Base-by-base conservation (phyloP, 805 yeast genomes). In the Candida koratica region DNA sequence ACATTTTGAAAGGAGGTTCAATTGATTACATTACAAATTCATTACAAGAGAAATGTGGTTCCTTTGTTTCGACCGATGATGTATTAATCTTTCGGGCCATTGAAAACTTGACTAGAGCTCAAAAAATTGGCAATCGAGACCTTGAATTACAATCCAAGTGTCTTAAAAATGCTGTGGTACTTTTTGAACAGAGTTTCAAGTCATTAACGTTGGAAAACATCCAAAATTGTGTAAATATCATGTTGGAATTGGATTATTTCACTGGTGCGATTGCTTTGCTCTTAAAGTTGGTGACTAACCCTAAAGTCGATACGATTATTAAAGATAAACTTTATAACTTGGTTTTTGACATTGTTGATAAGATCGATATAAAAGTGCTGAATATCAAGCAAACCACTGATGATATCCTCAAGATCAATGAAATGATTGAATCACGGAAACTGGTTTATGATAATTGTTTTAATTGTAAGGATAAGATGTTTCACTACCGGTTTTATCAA, bases 1-100 rank as follows among this genome's bases (percentile, higher is more conserved):
- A 84, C 46, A 88, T 93, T 39, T 71, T 85, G 25, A 78, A 84
- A 45, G 97, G 98, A n/a, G 90, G 86, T 4, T 84, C 95, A 0
- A 90, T 93, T 29, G 97, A 90, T 54, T 69, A 82, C 39, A 85
- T 90, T 34, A 95, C 97, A 1, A 79, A 81, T 23, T 79, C 89
- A 1, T 65, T 93, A 34, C 96, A 93, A 59, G 94, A 86, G 37
- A 80, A 90, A 41, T 93, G 98, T 67, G 95, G 95, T 1, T 79
- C 95, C 0, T 93, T 88, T 60, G 93, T 97, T 53, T 86, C 97
- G 0, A 78, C 95, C 11, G 86, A 84, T 46, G 98, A 93, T 59
- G 96, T 93, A 17, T 72, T 88, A 41, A 85, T 93, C 10, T 93
- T 89, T 69, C 84, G 90, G 58, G 97, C 97, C 0, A 79, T 88